phyloP scores from a whole-genome alignment of 345 rosid genomes.

The Arabis hirsuta region DNA sequence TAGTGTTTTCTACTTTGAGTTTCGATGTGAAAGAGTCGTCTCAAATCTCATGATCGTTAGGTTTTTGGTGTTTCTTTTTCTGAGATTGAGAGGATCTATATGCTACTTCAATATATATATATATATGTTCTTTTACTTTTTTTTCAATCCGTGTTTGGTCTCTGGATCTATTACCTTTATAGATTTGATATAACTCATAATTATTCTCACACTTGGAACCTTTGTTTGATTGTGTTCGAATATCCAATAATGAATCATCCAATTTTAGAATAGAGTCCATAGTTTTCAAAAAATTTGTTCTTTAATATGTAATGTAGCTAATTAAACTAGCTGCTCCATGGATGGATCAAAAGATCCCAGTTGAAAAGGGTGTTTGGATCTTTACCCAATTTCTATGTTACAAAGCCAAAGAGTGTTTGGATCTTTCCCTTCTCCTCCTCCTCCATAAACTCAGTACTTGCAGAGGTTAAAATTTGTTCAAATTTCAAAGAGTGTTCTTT shows the following conservation, averaged over 20 bases:
- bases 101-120: neutral
- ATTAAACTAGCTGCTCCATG: conserved; percentile 7
- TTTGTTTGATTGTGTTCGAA: neutral
- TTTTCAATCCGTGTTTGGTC: conserved; percentile 13
- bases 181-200: neutral
- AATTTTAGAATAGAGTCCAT: neutral
- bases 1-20: neutral
- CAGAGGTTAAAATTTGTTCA: neutral
- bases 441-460: no score
- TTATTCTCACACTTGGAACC: neutral
- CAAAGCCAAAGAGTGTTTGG: neutral
- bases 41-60: neutral
- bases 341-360: neutral
- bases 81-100: conserved; percentile 2
- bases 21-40: neutral
- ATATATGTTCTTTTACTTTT: no score
- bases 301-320: neutral
- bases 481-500: neutral
- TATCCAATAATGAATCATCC: neutral
- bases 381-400: neutral
- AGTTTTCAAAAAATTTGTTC: neutral
- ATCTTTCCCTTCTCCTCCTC: neutral
- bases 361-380: conserved; percentile 1
- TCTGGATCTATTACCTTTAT: neutral
- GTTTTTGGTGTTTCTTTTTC: neutral